phyloP scores from a whole-genome alignment of 2,329 filamentous ascomycete genomes.

The Colletotrichum brevisporum region DNA sequence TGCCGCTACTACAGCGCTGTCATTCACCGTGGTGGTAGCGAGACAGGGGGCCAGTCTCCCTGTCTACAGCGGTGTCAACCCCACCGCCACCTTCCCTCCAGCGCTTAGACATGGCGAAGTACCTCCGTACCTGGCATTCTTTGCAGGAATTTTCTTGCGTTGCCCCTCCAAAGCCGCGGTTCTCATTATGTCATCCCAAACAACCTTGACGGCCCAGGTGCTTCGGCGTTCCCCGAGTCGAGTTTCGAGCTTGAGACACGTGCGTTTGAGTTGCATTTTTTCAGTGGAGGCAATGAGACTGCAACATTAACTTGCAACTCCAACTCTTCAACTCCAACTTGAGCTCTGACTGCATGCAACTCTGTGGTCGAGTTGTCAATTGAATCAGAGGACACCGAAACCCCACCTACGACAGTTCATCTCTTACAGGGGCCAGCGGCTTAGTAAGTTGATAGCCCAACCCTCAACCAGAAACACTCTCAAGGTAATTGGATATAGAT shows the following conservation, averaged over 20 bases:
- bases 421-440: not conserved
- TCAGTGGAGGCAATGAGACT: not conserved
- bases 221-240: constrained; percentile 26
- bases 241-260: constrained; percentile 10
- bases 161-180: constrained; percentile 24
- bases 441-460: not conserved
- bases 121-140: no score
- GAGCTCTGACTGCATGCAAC: no score
- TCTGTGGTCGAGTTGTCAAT: not conserved
- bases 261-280: not conserved
- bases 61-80: constrained; percentile 4
- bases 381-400: not conserved
- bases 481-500: no score
- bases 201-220: not conserved
- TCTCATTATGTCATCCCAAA: constrained; percentile 34
- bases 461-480: no score
- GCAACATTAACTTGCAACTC: not conserved
- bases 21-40: not conserved
- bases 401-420: not conserved
- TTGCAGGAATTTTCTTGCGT: constrained; percentile 7
- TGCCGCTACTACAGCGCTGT: not conserved
- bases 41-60: constrained; percentile 4
- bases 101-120: not conserved
- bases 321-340: not conserved
- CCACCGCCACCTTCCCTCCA: constrained; percentile 14